Conservation (phyloP, 306 rosid species). For the Benincasa hispida region DNA sequence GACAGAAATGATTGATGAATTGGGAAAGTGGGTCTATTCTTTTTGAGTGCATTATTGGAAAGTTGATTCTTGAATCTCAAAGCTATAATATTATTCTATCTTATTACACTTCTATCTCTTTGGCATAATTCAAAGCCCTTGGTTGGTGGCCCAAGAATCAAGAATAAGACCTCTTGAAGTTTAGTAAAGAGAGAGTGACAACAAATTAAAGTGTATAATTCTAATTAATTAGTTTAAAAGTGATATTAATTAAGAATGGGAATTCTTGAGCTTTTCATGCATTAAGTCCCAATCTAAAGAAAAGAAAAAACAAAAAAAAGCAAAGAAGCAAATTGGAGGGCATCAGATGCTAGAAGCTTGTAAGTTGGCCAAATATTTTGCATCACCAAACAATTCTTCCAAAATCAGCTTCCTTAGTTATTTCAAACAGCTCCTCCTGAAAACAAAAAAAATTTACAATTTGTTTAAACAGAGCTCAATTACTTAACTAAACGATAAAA, state of each 20-base stretch:
- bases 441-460: not conserved
- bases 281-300: not conserved
- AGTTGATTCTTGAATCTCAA: constrained; percentile 5
- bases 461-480: not conserved
- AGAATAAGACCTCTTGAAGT: not conserved
- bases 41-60: not conserved
- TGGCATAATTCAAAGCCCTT: not conserved
- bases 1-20: not conserved
- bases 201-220: not conserved
- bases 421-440: not conserved
- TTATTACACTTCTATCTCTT: not conserved
- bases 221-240: not conserved
- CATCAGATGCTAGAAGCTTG: not conserved
- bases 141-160: not conserved
- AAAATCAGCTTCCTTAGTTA: not conserved
- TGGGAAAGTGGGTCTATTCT: not conserved
- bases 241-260: not conserved
- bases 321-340: not conserved
- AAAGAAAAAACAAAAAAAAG: not conserved
- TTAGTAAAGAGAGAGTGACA: not conserved
- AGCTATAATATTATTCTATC: not conserved
- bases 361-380: not conserved
- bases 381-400: not conserved
- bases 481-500: not conserved
- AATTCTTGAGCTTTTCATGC: not conserved